Percentiles rank a stretch among this genome's conserved stretches.
Conservation (phyloP, 1,139 yeast genomes). For the Nakaseomyces delphensis region DNA sequence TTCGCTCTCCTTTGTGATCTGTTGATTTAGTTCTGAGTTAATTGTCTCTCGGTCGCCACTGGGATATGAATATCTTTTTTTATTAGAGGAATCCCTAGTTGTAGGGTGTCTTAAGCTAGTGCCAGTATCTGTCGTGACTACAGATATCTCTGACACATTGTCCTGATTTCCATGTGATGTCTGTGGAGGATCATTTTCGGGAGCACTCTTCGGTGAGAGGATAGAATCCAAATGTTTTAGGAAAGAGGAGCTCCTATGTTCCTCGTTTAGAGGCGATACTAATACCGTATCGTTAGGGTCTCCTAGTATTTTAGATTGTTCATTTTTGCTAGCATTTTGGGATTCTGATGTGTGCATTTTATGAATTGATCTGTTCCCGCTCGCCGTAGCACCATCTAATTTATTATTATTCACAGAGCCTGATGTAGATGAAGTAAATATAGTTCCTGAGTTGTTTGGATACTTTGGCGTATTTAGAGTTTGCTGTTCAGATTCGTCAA, state of each 20-base stretch:
- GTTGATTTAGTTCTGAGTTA: background rate
- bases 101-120: background rate
- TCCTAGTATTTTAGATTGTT: background rate
- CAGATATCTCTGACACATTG: background rate
- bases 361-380: background rate
- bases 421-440: background rate
- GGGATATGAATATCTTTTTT: slow-evolving; percentile 1
- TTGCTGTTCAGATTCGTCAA: slow-evolving; percentile 11
- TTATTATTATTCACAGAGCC: background rate
- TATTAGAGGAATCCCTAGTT: background rate
- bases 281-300: slow-evolving; percentile 14
- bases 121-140: slow-evolving; percentile 5
- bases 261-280: slow-evolving; percentile 11
- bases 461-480: background rate
- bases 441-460: background rate
- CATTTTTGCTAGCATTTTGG: background rate
- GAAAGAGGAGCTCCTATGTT: slow-evolving; percentile 27
- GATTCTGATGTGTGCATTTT: background rate
- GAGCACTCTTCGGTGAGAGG: slow-evolving; percentile 17
- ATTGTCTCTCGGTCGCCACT: slow-evolving; percentile 6
- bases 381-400: background rate
- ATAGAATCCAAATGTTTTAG: slow-evolving; percentile 33
- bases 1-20: background rate
- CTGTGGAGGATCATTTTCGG: background rate
- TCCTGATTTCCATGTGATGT: background rate